phyloP scores from a whole-genome alignment of 768 basidiomycete species.

The Lentinula sp. region DNA sequence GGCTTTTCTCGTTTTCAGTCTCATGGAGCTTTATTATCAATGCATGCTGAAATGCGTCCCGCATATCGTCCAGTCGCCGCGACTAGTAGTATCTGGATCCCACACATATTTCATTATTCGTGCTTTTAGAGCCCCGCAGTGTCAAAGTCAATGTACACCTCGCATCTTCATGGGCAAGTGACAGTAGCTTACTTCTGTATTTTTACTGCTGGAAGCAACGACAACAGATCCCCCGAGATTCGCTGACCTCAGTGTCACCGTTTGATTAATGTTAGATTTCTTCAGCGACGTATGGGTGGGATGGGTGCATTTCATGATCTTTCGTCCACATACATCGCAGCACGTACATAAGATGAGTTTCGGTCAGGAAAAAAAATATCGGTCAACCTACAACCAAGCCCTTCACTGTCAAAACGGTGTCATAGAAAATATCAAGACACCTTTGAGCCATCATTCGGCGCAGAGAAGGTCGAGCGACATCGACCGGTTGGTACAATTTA shows the following conservation, averaged over 20 bases:
- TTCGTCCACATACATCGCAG: too few relatives aligned
- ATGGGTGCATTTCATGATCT: too few relatives aligned
- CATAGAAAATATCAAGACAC: neutral
- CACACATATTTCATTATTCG: slow-evolving; percentile 76
- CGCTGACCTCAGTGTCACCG: slow-evolving; percentile 21
- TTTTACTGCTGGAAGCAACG: slow-evolving; percentile 20
- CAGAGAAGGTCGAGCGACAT: neutral
- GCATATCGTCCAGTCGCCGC: slow-evolving; percentile 84
- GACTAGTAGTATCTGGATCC: slow-evolving; percentile 76
- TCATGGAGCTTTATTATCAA: slow-evolving; percentile 33
- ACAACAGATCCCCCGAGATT: slow-evolving; percentile 17
- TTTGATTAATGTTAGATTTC: slow-evolving; percentile 46
- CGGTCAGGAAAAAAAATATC: too few relatives aligned
- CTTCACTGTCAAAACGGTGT: too few relatives aligned
- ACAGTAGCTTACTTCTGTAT: neutral
- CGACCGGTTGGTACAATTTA: neutral
- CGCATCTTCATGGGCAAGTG: slow-evolving; percentile 65
- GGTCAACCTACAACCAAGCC: too few relatives aligned
- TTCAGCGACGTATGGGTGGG: slow-evolving; percentile 47
- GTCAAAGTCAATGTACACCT: slow-evolving; percentile 62
- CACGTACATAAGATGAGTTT: too few relatives aligned
- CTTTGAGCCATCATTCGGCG: neutral
- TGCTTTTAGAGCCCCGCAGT: slow-evolving; percentile 83
- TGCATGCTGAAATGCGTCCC: slow-evolving; percentile 67
- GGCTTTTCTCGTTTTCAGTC: slow-evolving; percentile 25